A percentile compares a stretch with the other conserved stretches of the same genome.
Conservation (phyloP, 2,329 filamentous ascomycete species). For the Aspergillus clavatus region DNA sequence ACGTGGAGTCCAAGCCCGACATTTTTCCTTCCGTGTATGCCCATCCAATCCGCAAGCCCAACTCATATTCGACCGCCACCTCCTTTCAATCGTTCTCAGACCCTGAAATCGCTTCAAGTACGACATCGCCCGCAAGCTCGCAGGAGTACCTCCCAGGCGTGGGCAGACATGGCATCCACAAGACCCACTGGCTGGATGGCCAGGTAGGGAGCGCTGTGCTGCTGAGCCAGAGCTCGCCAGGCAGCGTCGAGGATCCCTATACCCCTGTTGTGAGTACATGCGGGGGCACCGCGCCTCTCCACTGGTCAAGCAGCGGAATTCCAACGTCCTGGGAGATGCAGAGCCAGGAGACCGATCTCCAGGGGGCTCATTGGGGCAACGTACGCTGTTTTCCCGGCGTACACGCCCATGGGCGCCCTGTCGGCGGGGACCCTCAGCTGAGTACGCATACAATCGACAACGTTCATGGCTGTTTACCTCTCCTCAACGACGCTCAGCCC, state of each 20-base stretch:
- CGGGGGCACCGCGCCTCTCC: constrained; percentile 1
- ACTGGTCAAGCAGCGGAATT: constrained; percentile 6
- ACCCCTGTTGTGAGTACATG: constrained; percentile 1
- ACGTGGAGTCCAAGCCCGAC: not conserved
- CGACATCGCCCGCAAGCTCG: constrained; percentile 3
- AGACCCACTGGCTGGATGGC: constrained; percentile 4
- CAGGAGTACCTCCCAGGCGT: constrained; percentile 1
- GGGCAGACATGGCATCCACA: constrained; percentile 1
- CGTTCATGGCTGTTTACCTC: constrained; percentile 4
- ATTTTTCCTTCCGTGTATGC: constrained; percentile 3
- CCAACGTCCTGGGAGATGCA: constrained; percentile 5
- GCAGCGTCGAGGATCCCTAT: constrained; percentile 2
- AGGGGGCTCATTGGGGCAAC: constrained; percentile 2
- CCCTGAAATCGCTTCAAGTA: constrained; percentile 8
- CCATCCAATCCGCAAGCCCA: constrained; percentile 12
- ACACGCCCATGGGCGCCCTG: not conserved
- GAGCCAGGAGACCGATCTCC: not conserved
- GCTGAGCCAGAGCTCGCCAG: not conserved
- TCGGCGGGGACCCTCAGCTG: constrained; percentile 2
- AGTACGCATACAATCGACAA: not conserved
- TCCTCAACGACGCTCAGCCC: not conserved
- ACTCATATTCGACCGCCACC: constrained; percentile 1
- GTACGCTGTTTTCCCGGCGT: not conserved
- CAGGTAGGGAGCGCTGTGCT: not conserved
- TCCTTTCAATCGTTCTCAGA: constrained; percentile 10